These are phyloP conservation scores for Cadophora sp. DNA, from an alignment of 2,329 filamentous ascomycete species.

Conservation along the genomic window DNA sequence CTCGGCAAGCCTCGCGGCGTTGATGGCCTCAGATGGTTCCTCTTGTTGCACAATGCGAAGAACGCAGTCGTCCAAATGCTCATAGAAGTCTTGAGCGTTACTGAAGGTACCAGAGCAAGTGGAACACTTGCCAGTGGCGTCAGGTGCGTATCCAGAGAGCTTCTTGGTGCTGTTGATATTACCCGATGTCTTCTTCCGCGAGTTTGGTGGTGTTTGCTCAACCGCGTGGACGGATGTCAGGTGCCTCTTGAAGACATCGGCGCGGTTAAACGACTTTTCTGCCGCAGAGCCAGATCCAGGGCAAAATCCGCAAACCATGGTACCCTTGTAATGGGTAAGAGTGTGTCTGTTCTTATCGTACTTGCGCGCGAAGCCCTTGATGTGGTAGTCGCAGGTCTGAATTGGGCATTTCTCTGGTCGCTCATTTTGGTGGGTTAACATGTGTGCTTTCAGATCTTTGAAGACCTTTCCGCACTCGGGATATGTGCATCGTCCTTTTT, in stretches of 20 bases:
- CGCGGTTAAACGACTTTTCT: slow-evolving; percentile 95
- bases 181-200: slow-evolving; percentile 69
- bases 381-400: slow-evolving; percentile 89
- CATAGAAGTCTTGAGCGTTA: slow-evolving; percentile 95
- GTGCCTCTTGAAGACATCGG: slow-evolving; percentile 97
- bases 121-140: slow-evolving; percentile 87
- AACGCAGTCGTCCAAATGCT: slow-evolving; percentile 85
- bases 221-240: slow-evolving; percentile 92
- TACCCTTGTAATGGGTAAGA: slow-evolving; percentile 95
- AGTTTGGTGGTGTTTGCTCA: slow-evolving; percentile 92
- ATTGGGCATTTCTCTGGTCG: slow-evolving; percentile 97
- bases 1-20: slow-evolving; percentile 69
- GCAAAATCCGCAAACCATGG: slow-evolving; percentile 97
- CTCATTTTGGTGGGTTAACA: slow-evolving; percentile 94
- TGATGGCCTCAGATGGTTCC: slow-evolving; percentile 72
- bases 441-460: slow-evolving; percentile 80
- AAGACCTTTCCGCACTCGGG: slow-evolving; percentile 65
- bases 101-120: slow-evolving; percentile 87
- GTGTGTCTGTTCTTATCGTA: slow-evolving; percentile 99
- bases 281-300: slow-evolving; percentile 84
- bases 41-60: slow-evolving; percentile 75
- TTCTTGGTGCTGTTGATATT: slow-evolving; percentile 53
- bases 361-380: slow-evolving; percentile 93
- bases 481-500: slow-evolving; percentile 57
- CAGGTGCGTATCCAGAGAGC: slow-evolving; percentile 72